Conservation (phyloP, 78 protist species). For the Chrysochromulina parva region DNA sequence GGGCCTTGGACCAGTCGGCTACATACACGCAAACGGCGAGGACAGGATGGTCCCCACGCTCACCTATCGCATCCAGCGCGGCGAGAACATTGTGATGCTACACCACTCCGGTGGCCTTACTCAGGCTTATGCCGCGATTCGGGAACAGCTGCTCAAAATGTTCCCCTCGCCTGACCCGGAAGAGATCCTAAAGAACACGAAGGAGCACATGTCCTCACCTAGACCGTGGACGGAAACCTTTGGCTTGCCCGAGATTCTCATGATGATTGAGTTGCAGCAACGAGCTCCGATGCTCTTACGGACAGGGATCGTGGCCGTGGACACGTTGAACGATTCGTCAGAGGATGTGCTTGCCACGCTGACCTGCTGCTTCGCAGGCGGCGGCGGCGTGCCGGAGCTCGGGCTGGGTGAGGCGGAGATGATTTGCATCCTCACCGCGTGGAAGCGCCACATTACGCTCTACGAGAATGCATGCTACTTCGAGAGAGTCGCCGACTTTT, state of each 20-base stretch:
- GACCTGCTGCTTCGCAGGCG: not conserved
- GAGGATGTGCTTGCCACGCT: not conserved
- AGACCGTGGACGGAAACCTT: not conserved
- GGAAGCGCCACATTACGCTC: not conserved
- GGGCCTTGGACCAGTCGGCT: not conserved
- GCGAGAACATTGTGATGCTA: not conserved
- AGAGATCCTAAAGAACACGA: not conserved
- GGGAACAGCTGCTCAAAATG: not conserved
- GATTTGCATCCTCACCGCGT: not conserved
- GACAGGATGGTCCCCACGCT: not conserved
- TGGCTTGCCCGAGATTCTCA: not conserved
- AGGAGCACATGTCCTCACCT: not conserved
- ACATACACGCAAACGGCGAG: not conserved
- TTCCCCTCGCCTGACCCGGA: not conserved
- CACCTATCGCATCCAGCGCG: not conserved
- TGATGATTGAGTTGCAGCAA: not conserved
- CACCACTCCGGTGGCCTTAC: not conserved
- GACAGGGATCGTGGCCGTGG: not conserved
- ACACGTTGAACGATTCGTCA: not conserved
- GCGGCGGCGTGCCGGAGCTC: not conserved
- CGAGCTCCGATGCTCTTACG: not conserved
- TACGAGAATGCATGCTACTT: not conserved
- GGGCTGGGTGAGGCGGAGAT: not conserved
- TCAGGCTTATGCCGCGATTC: not conserved
- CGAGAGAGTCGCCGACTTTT: not conserved